Conservation (phyloP, 306 rosid species). For the Fragaria vesca region DNA sequence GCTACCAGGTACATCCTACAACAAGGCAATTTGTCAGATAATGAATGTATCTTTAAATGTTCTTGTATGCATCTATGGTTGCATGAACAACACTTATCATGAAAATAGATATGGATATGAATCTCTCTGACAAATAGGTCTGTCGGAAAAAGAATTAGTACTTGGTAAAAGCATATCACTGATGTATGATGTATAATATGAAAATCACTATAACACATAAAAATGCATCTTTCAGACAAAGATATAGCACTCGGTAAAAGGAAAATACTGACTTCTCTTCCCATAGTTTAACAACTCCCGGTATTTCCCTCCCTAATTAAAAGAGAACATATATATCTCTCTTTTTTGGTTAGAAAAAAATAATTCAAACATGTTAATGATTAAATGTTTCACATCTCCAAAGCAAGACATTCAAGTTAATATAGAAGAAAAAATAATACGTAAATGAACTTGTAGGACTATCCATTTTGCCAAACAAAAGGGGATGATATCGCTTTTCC, state of each 20-base stretch:
- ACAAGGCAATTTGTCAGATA: constrained; percentile 11
- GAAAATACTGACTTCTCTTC: not conserved
- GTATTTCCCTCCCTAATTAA: not conserved
- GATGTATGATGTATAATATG: not conserved
- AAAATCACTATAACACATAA: not conserved
- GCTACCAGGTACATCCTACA: constrained; percentile 62
- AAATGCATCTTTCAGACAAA: not conserved
- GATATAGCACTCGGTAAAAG: not conserved
- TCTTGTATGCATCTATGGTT: not conserved
- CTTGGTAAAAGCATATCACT: not conserved
- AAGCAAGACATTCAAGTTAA: not conserved
- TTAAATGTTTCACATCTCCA: not conserved
- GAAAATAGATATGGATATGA: not conserved
- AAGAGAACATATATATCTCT: not conserved
- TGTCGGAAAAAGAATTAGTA: not conserved
- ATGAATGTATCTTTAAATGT: not conserved
- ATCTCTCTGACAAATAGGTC: not conserved
- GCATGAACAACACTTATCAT: not conserved
- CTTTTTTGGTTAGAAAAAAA: not conserved
- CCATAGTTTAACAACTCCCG: not conserved
- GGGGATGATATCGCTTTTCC: not conserved
- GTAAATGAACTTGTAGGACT: not conserved
- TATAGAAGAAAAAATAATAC: not conserved
- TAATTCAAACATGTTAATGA: not conserved
- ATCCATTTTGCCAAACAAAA: not conserved